These are phyloP conservation scores for Arabis hirsuta DNA, from an alignment of 345 rosid species.

Conservation along the genomic window DNA sequence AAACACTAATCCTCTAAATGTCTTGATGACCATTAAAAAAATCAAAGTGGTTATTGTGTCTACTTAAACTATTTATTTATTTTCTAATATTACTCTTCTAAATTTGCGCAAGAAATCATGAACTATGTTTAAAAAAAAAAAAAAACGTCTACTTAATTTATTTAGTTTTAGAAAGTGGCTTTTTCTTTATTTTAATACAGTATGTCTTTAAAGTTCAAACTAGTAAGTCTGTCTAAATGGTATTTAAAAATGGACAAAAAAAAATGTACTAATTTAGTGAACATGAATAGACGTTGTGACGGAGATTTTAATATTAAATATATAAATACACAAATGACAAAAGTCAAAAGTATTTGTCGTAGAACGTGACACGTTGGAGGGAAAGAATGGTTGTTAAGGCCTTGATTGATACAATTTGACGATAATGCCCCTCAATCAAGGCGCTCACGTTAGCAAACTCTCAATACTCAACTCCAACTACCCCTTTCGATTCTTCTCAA, in stretches of 20 bases:
- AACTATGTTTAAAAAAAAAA: neutral
- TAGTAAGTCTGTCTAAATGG: neutral
- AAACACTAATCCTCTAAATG: neutral
- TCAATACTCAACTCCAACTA: conserved; percentile 20
- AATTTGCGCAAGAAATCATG: neutral
- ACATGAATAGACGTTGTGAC: conserved; percentile 35
- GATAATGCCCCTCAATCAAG: conserved; percentile 32
- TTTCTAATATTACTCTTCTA: neutral
- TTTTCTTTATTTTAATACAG: neutral
- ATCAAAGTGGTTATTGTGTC: neutral
- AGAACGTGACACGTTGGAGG: conserved; percentile 46
- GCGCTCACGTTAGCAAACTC: conserved; percentile 40
- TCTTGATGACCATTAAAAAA: neutral
- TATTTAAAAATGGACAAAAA: conserved; percentile 7
- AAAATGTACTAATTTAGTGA: conserved; percentile 30
- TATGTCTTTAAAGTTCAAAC: conserved; percentile 5
- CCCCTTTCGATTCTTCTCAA: conserved; percentile 32
- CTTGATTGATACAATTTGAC: neutral
- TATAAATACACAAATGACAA: conserved; percentile 21
- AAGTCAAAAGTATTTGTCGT: conserved; percentile 35
- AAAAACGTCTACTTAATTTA: conserved; percentile 3
- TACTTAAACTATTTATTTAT: neutral
- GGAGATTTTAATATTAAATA: neutral
- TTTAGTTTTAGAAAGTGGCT: neutral
- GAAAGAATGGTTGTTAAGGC: conserved; percentile 28